These are phyloP conservation scores for Kernera saxatilis DNA, from an alignment of 345 rosid genomes.

Conservation along the genomic window DNA sequence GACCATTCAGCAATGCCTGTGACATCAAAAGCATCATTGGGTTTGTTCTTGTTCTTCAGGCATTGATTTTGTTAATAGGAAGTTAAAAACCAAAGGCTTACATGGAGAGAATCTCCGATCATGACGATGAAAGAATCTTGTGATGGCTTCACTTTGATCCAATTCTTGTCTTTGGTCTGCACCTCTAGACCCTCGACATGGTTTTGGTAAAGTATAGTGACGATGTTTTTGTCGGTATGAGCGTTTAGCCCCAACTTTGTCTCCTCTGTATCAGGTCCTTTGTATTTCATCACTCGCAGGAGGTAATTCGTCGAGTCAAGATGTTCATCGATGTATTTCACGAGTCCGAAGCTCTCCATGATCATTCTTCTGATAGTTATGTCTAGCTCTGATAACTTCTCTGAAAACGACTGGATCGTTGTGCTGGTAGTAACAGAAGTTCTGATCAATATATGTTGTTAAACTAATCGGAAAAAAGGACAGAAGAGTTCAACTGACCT, in stretches of 20 bases:
- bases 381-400: conserved; percentile 41
- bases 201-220: conserved; percentile 58
- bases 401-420: conserved; percentile 27
- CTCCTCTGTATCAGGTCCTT: conserved; percentile 45
- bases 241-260: conserved; percentile 38
- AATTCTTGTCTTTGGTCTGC: conserved; percentile 41
- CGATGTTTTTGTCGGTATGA: conserved; percentile 56
- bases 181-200: conserved; percentile 54
- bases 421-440: conserved; percentile 29
- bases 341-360: conserved; percentile 48
- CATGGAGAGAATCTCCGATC: conserved; percentile 53
- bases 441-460: neutral
- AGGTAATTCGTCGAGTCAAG: conserved; percentile 51
- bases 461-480: neutral
- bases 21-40: neutral
- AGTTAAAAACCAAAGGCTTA: conserved; percentile 17
- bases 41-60: neutral
- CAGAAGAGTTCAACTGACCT: conserved; percentile 32
- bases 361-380: conserved; percentile 43
- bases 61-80: neutral
- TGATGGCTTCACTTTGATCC: conserved; percentile 51
- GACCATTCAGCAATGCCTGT: conserved; percentile 68
- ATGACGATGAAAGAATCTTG: conserved; percentile 46
- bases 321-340: conserved; percentile 51
- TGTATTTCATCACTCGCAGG: conserved; percentile 51